Percentiles rank a stretch among this genome's conserved stretches.
phyloP scores from a whole-genome alignment of 2,329 filamentous ascomycete species.

The Botryotinia calthae region DNA sequence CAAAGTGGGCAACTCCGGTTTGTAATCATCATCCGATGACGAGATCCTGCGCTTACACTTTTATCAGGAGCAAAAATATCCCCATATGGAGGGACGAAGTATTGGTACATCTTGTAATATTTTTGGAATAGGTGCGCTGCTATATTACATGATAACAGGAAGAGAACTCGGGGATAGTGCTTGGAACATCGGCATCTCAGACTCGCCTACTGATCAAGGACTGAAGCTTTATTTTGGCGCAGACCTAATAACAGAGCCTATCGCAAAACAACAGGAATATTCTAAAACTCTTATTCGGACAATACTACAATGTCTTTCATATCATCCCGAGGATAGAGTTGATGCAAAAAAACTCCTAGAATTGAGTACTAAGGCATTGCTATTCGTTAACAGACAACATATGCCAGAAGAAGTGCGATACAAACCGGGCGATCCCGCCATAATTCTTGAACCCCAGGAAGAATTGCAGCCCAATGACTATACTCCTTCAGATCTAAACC shows the following conservation, averaged over 20 bases:
- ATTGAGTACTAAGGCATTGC: not conserved
- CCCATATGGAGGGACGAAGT: not conserved
- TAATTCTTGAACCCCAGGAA: not conserved
- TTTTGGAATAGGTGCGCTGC: constrained; percentile 1
- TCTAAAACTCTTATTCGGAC: not conserved
- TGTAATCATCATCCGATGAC: not conserved
- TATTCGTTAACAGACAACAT: not conserved
- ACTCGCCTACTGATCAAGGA: not conserved
- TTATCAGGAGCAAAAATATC: not conserved
- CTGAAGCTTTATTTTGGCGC: not conserved
- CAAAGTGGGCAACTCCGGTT: constrained; percentile 1
- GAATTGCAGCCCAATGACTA: not conserved
- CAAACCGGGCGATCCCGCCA: not conserved
- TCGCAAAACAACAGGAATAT: not conserved
- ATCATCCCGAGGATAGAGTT: not conserved
- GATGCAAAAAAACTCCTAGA: not conserved
- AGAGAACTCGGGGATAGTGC: not conserved
- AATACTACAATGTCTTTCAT: not conserved
- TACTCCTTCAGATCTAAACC: not conserved
- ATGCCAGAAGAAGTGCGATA: not conserved
- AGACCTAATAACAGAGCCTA: not conserved
- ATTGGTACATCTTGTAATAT: not conserved
- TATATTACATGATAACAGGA: not conserved
- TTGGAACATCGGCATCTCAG: not conserved
- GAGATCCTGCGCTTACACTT: not conserved